Conservation (phyloP, 306 rosid species). For the Acacia acuminata region DNA sequence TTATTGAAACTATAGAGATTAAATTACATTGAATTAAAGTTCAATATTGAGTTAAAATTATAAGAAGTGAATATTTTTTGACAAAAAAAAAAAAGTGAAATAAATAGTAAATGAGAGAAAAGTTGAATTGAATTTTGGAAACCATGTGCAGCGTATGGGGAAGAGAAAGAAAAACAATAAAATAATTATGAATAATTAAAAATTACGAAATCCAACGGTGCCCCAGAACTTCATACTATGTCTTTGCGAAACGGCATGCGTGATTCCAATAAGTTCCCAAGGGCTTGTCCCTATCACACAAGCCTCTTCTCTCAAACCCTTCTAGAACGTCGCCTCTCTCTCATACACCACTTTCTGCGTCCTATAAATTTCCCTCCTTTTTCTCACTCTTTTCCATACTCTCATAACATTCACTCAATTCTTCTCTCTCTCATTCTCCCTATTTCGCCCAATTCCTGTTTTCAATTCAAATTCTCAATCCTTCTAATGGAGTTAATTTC, state of each 20-base stretch:
- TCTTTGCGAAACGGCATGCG: too few relatives aligned
- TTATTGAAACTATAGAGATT: too few relatives aligned
- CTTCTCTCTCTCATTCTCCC: not conserved
- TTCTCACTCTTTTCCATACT: not conserved
- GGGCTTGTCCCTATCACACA: not conserved
- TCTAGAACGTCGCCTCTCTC: not conserved
- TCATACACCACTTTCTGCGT: not conserved
- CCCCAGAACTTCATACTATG: too few relatives aligned
- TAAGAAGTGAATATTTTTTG: too few relatives aligned
- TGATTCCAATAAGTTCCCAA: not conserved
- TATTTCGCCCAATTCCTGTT: not conserved
- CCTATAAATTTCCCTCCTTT: not conserved
- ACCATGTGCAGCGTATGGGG: not conserved
- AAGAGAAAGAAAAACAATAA: not conserved
- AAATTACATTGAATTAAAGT: too few relatives aligned
- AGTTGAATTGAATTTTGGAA: not conserved
- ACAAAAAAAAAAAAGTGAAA: too few relatives aligned
- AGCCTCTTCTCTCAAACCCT: not conserved
- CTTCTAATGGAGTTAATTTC: slow-evolving; percentile 64
- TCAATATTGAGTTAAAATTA: too few relatives aligned
- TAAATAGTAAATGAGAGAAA: too few relatives aligned
- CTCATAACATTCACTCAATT: not conserved
- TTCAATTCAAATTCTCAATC: not conserved
- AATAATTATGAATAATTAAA: not conserved
- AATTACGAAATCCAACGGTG: not conserved